Percentiles rank a stretch among this genome's conserved stretches.
Conservation (phyloP, 306 rosid species). For the Prunus davidiana region DNA sequence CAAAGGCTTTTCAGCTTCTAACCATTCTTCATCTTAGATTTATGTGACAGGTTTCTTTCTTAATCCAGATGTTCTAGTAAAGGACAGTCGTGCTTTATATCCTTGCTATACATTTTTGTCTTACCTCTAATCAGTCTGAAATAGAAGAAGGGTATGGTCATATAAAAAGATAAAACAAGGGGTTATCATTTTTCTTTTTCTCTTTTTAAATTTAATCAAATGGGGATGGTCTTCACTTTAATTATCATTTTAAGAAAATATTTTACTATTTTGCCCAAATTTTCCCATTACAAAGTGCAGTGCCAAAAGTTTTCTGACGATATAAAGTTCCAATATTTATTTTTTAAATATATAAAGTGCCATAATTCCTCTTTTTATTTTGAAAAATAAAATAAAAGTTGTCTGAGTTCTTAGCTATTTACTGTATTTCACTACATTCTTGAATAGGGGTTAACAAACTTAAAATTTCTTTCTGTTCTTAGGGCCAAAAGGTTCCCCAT, state of each 20-base stretch:
- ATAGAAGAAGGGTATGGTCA: neutral
- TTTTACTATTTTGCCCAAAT: neutral
- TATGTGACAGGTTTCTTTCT: neutral
- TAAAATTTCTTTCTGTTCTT: slow-evolving; percentile 13
- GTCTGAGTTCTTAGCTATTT: slow-evolving; percentile 15
- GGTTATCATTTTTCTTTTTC: neutral
- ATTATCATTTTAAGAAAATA: neutral
- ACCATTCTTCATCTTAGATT: neutral
- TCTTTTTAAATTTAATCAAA: neutral
- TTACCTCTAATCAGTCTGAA: neutral
- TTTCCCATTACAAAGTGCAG: neutral
- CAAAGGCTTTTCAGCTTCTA: neutral
- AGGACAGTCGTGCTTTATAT: neutral
- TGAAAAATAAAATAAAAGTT: slow-evolving; percentile 11
- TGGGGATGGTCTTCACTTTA: neutral
- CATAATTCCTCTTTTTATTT: slow-evolving; percentile 5
- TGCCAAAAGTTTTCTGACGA: slow-evolving; percentile 1
- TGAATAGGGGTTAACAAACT: neutral
- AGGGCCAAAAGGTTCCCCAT: slow-evolving; percentile 90
- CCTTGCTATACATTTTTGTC: neutral
- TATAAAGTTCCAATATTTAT: neutral
- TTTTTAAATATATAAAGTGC: slow-evolving; percentile 2
- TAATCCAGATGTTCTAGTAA: neutral
- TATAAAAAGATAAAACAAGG: neutral
- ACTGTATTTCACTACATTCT: neutral